A percentile compares a stretch with the other conserved stretches of the same genome.
These are phyloP conservation scores for Diutina sp. DNA, from an alignment of 1,139 yeast genomes.

Conservation along the genomic window DNA sequence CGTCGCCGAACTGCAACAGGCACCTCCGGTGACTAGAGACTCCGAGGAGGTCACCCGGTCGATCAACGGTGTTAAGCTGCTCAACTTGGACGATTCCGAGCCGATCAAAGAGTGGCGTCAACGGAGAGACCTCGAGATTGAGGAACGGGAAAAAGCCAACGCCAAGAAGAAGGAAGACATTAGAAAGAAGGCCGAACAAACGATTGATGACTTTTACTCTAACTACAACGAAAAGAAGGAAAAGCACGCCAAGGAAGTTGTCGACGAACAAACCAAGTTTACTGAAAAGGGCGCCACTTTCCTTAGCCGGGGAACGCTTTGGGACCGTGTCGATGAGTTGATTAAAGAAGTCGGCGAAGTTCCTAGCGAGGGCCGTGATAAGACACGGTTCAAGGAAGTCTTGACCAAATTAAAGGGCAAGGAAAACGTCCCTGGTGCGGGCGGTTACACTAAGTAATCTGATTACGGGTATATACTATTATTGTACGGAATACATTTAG, in stretches of 20 bases:
- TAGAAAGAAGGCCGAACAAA: slow-evolving; percentile 66
- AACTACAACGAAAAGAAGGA: slow-evolving; percentile 83
- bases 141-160: slow-evolving; percentile 69
- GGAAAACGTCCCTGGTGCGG: slow-evolving; percentile 18
- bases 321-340: slow-evolving; percentile 69
- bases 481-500: background rate
- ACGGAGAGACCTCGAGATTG: slow-evolving; percentile 71
- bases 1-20: slow-evolving; percentile 4
- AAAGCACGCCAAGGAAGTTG: slow-evolving; percentile 49
- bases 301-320: slow-evolving; percentile 64
- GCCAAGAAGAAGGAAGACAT: slow-evolving; percentile 54
- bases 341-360: slow-evolving; percentile 29
- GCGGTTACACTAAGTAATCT: slow-evolving; percentile 9
- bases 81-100: slow-evolving; percentile 33
- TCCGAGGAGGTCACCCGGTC: background rate
- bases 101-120: slow-evolving; percentile 72
- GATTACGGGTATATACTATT: background rate
- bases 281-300: slow-evolving; percentile 69
- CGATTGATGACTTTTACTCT: slow-evolving; percentile 90
- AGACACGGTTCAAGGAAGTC: slow-evolving; percentile 14
- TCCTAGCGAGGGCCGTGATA: slow-evolving; percentile 13
- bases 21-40: background rate
- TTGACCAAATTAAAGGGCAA: slow-evolving; percentile 17
- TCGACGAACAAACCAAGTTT: slow-evolving; percentile 58
- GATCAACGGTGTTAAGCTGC: background rate